phyloP scores from a whole-genome alignment of 257 asterid genomes.

The Solanum phureja region DNA sequence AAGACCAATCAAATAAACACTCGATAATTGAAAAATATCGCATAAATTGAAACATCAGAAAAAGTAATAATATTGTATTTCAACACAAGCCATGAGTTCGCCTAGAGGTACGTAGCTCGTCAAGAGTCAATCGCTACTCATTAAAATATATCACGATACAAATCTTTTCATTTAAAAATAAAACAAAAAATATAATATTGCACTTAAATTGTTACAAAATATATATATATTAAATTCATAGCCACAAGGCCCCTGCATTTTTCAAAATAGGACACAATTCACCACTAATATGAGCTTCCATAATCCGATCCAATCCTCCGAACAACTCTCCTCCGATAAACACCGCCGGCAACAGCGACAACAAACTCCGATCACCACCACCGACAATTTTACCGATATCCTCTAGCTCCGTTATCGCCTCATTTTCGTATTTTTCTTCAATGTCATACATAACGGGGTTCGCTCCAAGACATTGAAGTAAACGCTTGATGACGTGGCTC shows the following conservation, averaged over 20 bases:
- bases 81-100: no score
- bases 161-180: neutral
- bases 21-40: rapidly evolving
- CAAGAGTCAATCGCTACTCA: neutral
- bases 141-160: neutral
- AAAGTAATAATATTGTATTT: no score
- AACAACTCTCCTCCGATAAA: slow-evolving; percentile 57
- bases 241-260: slow-evolving; percentile 65
- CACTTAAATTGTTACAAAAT: neutral
- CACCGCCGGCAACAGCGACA: slow-evolving; percentile 32
- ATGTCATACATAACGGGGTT: slow-evolving; percentile 44
- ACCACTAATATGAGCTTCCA: slow-evolving; percentile 52
- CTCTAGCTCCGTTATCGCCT: slow-evolving; percentile 14
- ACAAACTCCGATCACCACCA: neutral
- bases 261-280: slow-evolving; percentile 54
- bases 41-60: no score
- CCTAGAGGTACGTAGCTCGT: neutral
- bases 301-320: slow-evolving; percentile 66
- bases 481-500: slow-evolving; percentile 39
- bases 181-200: neutral
- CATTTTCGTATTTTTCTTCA: slow-evolving; percentile 26
- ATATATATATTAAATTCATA: slow-evolving; percentile 10
- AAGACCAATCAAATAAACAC: no score
- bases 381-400: neutral
- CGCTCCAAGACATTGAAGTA: slow-evolving; percentile 38